Evolutionary conservation across 192 early-diverging fungal species (phyloP).

Genomic region (Podila epigama): DNA sequence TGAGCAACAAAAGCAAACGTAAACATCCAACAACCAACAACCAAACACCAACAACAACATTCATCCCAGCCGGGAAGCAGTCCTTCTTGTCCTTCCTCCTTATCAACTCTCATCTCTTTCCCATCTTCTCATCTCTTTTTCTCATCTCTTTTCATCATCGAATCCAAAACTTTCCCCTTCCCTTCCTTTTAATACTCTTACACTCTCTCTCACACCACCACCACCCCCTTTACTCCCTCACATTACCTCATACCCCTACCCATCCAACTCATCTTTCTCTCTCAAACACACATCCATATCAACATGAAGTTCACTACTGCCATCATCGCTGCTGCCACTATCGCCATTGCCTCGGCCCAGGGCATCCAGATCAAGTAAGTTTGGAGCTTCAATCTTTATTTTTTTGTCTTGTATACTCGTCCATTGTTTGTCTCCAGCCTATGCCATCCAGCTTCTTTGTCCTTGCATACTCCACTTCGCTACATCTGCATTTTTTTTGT

Average conservation of each 20-base stretch:
- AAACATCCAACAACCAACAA: too few species aligned
- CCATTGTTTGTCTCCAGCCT: not conserved
- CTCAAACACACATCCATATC: not conserved
- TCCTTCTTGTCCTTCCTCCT: not conserved
- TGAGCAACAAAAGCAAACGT: too few species aligned
- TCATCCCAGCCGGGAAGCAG: not conserved
- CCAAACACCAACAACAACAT: too few species aligned
- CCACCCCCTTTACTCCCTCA: not conserved
- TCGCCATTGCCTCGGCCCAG: constrained; percentile 16
- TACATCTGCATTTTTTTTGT: not conserved
- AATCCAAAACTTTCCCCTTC: constrained; percentile 18
- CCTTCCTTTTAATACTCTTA: constrained; percentile 1
- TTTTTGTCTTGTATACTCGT: too few species aligned
- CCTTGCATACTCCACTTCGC: not conserved
- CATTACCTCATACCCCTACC: too few species aligned
- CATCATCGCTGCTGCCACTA: not conserved
- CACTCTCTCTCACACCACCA: not conserved
- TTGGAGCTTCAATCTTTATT: too few species aligned
- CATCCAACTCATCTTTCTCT: too few species aligned
- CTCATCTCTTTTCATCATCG: constrained; percentile 9
- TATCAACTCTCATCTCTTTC: not conserved
- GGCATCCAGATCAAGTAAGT: constrained; percentile 10
- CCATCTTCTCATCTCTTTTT: not conserved
- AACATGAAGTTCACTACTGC: constrained; percentile 23
- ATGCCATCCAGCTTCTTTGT: not conserved